Evolutionary conservation across 2,329 filamentous ascomycete genomes (phyloP).

Genomic region (Alternaria triticina): DNA sequence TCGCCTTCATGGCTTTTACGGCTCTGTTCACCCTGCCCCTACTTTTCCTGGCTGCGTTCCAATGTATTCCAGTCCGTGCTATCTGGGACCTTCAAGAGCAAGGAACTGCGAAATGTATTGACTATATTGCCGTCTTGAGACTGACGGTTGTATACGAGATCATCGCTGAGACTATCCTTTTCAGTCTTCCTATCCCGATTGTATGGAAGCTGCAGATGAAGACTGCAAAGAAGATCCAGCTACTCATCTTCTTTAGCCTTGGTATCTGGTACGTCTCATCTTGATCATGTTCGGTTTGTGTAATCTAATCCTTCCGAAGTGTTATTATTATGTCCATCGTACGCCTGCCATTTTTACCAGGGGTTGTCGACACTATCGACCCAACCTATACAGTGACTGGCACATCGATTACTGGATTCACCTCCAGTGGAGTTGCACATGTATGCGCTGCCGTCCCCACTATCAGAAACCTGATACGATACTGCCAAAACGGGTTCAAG

Average conservation of each 20-base stretch:
- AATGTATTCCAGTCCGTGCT: neutral
- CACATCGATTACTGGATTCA: conserved; percentile 2
- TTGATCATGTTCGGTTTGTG: neutral
- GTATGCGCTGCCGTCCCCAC: conserved; percentile 5
- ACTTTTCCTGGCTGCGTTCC: neutral
- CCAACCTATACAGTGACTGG: conserved; percentile 4
- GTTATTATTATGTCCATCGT: neutral
- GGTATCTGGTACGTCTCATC: neutral
- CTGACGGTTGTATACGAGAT: conserved; percentile 2
- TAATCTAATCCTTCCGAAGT: neutral
- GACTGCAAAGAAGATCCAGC: conserved; percentile 2
- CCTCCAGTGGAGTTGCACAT: conserved; percentile 1
- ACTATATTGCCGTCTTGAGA: conserved; percentile 2
- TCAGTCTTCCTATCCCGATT: conserved; percentile 5
- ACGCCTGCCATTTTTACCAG: conserved; percentile 2
- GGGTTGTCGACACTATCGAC: conserved; percentile 3
- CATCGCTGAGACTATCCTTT: conserved; percentile 1
- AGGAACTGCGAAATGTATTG: conserved; percentile 1
- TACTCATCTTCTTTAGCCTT: conserved; percentile 3
- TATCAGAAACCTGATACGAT: neutral
- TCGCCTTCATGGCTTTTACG: conserved; percentile 4
- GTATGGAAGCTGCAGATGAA: conserved; percentile 5
- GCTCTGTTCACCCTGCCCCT: conserved; percentile 3
- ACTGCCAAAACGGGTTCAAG: neutral
- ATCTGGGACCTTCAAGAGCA: conserved; percentile 2